Conservation (phyloP, 2,329 filamentous ascomycete species). For the Aspergillus sp. region DNA sequence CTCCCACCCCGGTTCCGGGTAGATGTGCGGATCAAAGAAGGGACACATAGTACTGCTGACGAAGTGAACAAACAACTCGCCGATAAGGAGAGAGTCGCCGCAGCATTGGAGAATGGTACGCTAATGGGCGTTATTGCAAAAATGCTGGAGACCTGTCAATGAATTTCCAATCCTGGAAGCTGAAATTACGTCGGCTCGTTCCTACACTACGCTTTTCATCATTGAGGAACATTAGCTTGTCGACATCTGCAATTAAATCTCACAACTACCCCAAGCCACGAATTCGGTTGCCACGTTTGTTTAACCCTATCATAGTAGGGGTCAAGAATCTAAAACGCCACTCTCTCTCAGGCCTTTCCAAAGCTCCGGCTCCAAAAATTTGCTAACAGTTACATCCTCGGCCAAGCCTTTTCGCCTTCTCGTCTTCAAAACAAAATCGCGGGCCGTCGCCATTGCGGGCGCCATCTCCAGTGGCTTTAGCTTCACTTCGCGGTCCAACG, state of each 20-base stretch:
- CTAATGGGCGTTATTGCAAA: constrained; percentile 84
- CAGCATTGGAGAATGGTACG: constrained; percentile 89
- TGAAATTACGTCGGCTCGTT: neutral
- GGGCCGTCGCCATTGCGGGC: constrained; percentile 79
- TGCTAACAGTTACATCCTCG: constrained; percentile 93
- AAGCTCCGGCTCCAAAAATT: constrained; percentile 93
- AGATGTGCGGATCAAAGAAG: constrained; percentile 91
- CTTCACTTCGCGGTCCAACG: constrained; percentile 82
- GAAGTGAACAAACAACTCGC: constrained; percentile 96
- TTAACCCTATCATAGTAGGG: neutral
- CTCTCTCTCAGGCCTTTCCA: constrained; percentile 86
- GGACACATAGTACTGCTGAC: constrained; percentile 90
- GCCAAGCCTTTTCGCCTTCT: constrained; percentile 87
- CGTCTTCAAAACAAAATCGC: constrained; percentile 97
- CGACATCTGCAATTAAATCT: constrained; percentile 11
- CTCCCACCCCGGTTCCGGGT: constrained; percentile 89
- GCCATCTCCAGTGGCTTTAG: constrained; percentile 84
- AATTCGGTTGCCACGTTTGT: constrained; percentile 1
- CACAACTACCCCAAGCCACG: constrained; percentile 20
- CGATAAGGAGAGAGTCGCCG: constrained; percentile 95
- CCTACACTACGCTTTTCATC: neutral
- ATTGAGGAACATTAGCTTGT: neutral
- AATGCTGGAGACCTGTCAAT: constrained; percentile 86
- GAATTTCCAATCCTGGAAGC: constrained; percentile 15
- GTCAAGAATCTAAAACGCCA: constrained; percentile 70